Evolutionary conservation across 139 green algal species (phyloP).

Genomic region (Diplosphaera chodatii): DNA sequence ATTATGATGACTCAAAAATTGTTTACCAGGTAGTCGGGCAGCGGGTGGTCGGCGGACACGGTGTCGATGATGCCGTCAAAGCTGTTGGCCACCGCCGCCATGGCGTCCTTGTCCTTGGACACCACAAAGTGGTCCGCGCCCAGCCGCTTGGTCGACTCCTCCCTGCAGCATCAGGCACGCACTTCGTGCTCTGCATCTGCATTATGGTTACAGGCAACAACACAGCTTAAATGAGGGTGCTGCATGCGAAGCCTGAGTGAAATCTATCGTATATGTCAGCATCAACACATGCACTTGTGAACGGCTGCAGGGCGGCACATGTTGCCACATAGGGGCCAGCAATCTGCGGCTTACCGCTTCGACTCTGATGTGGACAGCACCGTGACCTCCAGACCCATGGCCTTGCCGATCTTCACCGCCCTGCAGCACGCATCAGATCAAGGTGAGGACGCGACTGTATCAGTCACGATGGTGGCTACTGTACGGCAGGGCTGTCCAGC

Average conservation of each 20-base stretch:
- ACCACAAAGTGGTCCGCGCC: constrained; percentile 58
- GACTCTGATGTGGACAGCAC: constrained; percentile 53
- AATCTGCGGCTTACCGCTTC: constrained; percentile 49
- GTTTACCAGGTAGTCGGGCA: constrained; percentile 34
- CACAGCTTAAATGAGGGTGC: too few relatives aligned
- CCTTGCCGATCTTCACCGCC: constrained; percentile 69
- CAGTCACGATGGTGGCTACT: background rate
- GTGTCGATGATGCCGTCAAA: constrained; percentile 86
- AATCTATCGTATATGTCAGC: too few relatives aligned
- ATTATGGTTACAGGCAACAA: too few relatives aligned
- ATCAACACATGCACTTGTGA: too few relatives aligned
- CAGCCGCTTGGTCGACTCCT: constrained; percentile 57
- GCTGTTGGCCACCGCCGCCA: constrained; percentile 39
- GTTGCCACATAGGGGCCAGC: too few relatives aligned
- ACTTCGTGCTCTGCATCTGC: too few relatives aligned
- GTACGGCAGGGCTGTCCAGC: too few relatives aligned
- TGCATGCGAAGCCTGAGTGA: too few relatives aligned
- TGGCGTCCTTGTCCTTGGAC: constrained; percentile 48
- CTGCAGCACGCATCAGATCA: constrained; percentile 27
- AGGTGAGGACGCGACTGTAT: background rate
- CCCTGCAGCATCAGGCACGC: constrained; percentile 2
- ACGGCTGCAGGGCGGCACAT: too few relatives aligned
- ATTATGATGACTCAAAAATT: too few relatives aligned
- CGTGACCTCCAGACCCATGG: constrained; percentile 59
- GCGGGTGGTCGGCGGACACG: constrained; percentile 60